Conservation (phyloP, 306 rosid species). For the Clitoria ternatea region DNA sequence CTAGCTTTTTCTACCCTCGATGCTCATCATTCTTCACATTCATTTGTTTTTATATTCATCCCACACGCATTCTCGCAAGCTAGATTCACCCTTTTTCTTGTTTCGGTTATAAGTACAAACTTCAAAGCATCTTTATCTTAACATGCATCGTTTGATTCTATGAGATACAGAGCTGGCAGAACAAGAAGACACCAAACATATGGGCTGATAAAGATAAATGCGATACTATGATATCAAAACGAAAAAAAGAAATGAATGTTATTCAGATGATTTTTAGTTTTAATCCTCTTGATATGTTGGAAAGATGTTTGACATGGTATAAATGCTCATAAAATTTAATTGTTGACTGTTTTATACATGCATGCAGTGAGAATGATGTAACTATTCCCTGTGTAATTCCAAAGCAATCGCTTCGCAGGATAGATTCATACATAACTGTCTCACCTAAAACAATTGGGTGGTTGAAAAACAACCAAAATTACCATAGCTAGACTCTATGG, state of each 20-base stretch:
- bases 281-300: too few species aligned
- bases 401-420: constrained; percentile 25
- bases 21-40: neutral
- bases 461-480: constrained; percentile 31
- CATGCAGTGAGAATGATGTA: constrained; percentile 37
- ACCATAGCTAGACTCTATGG: neutral
- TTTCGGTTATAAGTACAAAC: neutral
- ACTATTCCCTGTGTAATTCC: constrained; percentile 23
- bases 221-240: too few species aligned
- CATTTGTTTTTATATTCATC: neutral
- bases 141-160: neutral
- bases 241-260: too few species aligned
- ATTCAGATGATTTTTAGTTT: too few species aligned
- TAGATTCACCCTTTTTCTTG: constrained; percentile 3
- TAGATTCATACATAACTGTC: constrained; percentile 9
- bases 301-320: too few species aligned
- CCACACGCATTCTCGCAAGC: neutral
- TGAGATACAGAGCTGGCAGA: neutral
- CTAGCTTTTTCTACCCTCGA: constrained; percentile 25
- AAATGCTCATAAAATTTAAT: too few species aligned
- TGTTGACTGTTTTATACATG: constrained; percentile 10
- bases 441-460: constrained; percentile 18
- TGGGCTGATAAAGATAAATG: constrained; percentile 1
- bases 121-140: neutral
- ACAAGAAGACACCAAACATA: neutral